Evolutionary conservation across 164 flowering plant genomes (phyloP), one percentile per base, ranked within the genome.

Genomic region (Platanus orientalis): DNA sequence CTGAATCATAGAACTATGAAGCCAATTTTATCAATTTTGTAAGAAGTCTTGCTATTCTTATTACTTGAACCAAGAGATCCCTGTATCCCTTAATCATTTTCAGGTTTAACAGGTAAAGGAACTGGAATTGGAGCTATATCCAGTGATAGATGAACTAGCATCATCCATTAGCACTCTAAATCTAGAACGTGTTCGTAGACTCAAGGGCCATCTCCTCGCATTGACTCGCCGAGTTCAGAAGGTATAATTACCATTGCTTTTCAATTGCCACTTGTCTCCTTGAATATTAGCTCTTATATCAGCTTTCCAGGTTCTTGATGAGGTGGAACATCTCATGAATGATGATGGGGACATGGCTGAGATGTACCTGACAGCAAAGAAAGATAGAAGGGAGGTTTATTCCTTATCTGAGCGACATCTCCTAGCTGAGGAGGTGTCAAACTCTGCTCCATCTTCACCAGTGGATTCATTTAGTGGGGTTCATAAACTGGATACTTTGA

Each of bases 311-410:
- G 94, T 91, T 53, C 88, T 86, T 32, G 95, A 89, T 78, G 99
- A 95, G 76, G 86, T 91, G 57, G 99, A 95, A 64, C 96, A 95
- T 66, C 88, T 95, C 44, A 95, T 92, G 97, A 87, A 95, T 71
- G 99, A 95, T 78, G 99, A 95, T 64, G 96, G 92, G 51, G 99
- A 95, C 69, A 95, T 95, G 99, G 97, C 97, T 48, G 99, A 89
- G 79, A 89, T 95, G 96, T 88, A 91, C 74, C 80, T 92, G 57
- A 91, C 99, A 0, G 94, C 86, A 78, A 95, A 95, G 84, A 95
- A 89, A 72, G 77, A 73, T 68, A 84, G 82, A 63, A 61, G 63
- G 65, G 97, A 94, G 47, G 79, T 70, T 24, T 69, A 74, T 56
- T 40, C 79, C 13, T 63, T 63, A 19, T 59, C 73, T 25, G 89